A percentile compares a stretch with the other conserved stretches of the same genome.
phyloP scores from a whole-genome alignment of 371 early-diverging fungal species.

The Dipsacomyces acuminosporus region DNA sequence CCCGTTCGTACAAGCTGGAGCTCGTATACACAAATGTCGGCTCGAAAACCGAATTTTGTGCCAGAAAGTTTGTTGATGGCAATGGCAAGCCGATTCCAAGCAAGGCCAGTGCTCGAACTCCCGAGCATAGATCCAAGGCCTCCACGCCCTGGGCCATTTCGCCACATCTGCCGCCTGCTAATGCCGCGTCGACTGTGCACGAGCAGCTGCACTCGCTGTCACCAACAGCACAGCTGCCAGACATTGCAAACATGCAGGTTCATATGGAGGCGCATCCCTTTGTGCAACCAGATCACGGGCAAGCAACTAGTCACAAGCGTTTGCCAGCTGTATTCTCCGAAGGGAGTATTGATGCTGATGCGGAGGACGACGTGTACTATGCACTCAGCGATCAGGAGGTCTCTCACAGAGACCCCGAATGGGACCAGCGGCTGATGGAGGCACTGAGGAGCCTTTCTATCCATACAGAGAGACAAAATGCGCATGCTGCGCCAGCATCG shows the following conservation, averaged over 20 bases:
- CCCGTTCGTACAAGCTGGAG: conserved; percentile 34
- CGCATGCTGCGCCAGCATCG: conserved; percentile 2
- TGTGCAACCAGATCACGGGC: neutral
- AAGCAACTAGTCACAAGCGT: neutral
- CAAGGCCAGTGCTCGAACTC: neutral
- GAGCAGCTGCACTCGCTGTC: no score
- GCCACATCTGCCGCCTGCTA: neutral
- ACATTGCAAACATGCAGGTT: neutral
- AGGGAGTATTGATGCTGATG: neutral
- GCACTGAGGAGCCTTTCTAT: conserved; percentile 17
- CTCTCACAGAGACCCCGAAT: conserved; percentile 22
- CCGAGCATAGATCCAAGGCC: conserved; percentile 9
- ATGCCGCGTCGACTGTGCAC: no score
- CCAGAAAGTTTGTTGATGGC: conserved; percentile 30
- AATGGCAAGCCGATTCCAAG: conserved; percentile 21
- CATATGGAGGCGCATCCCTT: neutral
- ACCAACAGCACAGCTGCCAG: no score
- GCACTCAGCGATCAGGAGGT: conserved; percentile 41
- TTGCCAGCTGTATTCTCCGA: neutral
- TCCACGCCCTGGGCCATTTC: neutral
- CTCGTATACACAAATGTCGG: conserved; percentile 44
- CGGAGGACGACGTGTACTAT: conserved; percentile 9
- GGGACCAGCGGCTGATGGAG: conserved; percentile 35
- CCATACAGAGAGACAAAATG: conserved; percentile 2
- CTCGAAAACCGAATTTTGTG: conserved; percentile 22